A percentile compares a stretch with the other conserved stretches of the same genome.
phyloP scores from a whole-genome alignment of 331 rosid species.

The Rosa hybrid region DNA sequence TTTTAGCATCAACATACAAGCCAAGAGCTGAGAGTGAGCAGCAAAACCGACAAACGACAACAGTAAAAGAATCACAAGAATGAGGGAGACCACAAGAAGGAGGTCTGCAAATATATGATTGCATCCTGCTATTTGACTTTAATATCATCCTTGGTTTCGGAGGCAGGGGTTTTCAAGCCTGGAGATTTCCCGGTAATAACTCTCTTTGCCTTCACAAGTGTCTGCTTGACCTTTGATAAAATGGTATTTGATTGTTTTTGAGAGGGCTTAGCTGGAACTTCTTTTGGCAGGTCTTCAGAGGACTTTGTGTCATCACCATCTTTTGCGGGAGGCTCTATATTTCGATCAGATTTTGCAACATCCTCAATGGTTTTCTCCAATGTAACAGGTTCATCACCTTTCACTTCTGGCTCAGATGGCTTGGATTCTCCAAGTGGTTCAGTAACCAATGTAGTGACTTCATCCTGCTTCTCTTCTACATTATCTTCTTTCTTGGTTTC shows the following conservation, averaged over 20 bases:
- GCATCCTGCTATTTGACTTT: constrained; percentile 61
- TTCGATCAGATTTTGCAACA: constrained; percentile 43
- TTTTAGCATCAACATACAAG: constrained; percentile 17
- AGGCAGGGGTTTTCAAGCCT: constrained; percentile 66
- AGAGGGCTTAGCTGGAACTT: constrained; percentile 57
- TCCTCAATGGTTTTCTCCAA: constrained; percentile 38
- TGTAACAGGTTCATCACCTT: constrained; percentile 41
- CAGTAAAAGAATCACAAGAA: constrained; percentile 12
- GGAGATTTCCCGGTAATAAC: constrained; percentile 92
- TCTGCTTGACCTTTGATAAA: constrained; percentile 81
- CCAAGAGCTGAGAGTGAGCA: constrained; percentile 24
- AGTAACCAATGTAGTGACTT: constrained; percentile 33
- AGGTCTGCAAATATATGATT: constrained; percentile 9
- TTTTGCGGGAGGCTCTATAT: constrained; percentile 39
- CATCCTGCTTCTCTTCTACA: constrained; percentile 39
- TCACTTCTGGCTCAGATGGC: constrained; percentile 49
- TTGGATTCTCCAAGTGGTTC: constrained; percentile 53
- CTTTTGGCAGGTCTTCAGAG: constrained; percentile 52
- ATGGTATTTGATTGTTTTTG: constrained; percentile 83
- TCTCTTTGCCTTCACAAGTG: constrained; percentile 94
- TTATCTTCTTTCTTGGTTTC: constrained; percentile 30
- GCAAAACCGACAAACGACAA: constrained; percentile 16
- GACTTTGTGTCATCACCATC: constrained; percentile 44
- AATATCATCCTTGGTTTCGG: constrained; percentile 69
- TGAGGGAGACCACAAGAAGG: background rate